These are phyloP conservation scores for Triticum turgidum DNA, from an alignment of 176 grass and related monocot species.

Conservation along the genomic window DNA sequence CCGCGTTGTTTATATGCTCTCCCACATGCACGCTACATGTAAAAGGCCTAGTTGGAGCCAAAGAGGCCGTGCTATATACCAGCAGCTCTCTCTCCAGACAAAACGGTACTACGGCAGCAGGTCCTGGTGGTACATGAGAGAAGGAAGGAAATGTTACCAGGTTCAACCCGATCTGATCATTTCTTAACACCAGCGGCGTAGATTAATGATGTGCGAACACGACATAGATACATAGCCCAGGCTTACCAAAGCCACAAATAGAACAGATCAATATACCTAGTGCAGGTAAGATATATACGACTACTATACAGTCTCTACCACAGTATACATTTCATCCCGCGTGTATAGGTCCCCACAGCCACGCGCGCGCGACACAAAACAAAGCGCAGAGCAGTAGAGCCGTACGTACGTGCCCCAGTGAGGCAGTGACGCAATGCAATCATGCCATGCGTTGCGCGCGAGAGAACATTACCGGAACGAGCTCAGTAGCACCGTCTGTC, in stretches of 20 bases:
- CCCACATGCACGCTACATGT: not conserved
- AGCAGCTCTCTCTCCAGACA: not conserved
- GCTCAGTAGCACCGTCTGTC: slow-evolving; percentile 32
- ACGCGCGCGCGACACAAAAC: not conserved
- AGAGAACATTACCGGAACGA: not conserved
- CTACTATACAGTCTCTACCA: not conserved
- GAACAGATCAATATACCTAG: not conserved
- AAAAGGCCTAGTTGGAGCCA: not conserved
- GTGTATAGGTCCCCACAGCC: not conserved
- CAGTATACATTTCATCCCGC: not conserved
- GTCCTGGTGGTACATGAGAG: not conserved
- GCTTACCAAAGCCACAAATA: not conserved
- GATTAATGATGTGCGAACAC: no score
- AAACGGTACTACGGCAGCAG: not conserved
- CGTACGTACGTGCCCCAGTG: slow-evolving; percentile 3
- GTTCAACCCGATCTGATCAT: not conserved
- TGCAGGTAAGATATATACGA: no score
- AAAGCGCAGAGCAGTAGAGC: not conserved
- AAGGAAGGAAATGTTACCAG: not conserved
- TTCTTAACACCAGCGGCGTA: not conserved
- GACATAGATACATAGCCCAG: not conserved
- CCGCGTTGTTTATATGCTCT: not conserved
- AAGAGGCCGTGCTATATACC: not conserved
- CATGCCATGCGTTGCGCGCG: not conserved
- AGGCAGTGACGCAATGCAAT: slow-evolving; percentile 10